phyloP scores from a whole-genome alignment of 2,329 filamentous ascomycete species.

The Calonectria montana region DNA sequence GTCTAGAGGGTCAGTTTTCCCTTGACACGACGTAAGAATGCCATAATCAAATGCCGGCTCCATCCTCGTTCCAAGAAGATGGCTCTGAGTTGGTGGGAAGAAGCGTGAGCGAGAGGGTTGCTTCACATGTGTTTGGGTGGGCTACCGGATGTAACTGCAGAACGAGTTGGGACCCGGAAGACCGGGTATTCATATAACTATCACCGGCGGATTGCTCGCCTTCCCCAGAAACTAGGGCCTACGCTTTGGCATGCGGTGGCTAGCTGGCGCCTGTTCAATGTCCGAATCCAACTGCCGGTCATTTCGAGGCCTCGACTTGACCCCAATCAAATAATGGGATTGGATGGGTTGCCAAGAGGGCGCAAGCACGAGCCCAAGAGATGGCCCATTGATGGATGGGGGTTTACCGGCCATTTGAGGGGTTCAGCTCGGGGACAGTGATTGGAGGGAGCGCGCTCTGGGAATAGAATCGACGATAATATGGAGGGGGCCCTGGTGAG shows the following conservation, averaged over 20 bases:
- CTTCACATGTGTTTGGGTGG: conserved; percentile 12
- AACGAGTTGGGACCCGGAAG: not conserved
- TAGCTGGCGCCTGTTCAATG: not conserved
- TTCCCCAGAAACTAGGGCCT: not conserved
- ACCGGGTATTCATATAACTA: not conserved
- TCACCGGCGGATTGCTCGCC: not conserved
- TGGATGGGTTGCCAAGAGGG: not conserved
- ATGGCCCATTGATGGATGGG: not conserved
- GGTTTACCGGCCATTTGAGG: conserved; percentile 5
- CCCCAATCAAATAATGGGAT: not conserved
- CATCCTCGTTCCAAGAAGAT: not conserved
- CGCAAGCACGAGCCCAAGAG: conserved; percentile 15
- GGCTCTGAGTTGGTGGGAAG: not conserved
- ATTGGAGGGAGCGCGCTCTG: not conserved
- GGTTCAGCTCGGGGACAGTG: conserved; percentile 9
- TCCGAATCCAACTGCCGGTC: conserved; percentile 7
- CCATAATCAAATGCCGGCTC: not conserved
- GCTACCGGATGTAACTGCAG: conserved; percentile 15
- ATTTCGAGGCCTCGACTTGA: conserved; percentile 5
- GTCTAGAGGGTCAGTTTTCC: not conserved
- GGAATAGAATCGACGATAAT: conserved; percentile 3
- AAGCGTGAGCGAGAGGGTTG: not conserved
- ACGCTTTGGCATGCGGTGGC: not conserved
- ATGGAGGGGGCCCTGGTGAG: not conserved
- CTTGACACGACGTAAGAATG: not conserved